Conservation (phyloP, 2,329 filamentous ascomycete species). For the Botrytis paeoniae region DNA sequence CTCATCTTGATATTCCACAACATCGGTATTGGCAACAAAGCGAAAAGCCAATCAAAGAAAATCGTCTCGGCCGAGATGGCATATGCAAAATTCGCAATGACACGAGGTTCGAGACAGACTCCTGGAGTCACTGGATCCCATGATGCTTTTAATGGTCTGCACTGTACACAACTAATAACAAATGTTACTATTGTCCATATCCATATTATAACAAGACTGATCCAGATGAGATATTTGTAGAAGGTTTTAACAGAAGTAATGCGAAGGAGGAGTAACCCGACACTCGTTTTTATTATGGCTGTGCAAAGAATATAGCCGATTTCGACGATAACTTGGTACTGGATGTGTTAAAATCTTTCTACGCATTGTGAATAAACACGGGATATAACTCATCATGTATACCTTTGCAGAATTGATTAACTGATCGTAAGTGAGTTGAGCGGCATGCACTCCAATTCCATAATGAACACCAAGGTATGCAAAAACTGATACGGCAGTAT, state of each 20-base stretch:
- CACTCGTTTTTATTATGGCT: constrained; percentile 10
- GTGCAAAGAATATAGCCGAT: neutral
- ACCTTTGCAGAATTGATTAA: constrained; percentile 2
- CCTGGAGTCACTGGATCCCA: neutral
- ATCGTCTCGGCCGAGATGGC: constrained; percentile 13
- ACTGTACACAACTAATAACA: neutral
- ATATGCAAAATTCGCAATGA: constrained; percentile 5
- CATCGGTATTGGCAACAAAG: constrained; percentile 13
- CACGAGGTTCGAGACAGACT: neutral
- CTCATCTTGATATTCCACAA: constrained; percentile 13
- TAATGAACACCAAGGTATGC: neutral
- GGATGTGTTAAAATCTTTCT: neutral
- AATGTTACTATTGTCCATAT: constrained; percentile 1
- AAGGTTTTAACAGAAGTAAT: constrained; percentile 4
- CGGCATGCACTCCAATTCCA: constrained; percentile 1
- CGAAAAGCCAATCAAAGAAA: constrained; percentile 19
- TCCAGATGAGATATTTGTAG: constrained; percentile 13
- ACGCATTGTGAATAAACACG: neutral
- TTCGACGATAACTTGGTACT: neutral
- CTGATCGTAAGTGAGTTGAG: neutral
- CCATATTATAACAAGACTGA: neutral
- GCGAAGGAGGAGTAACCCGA: constrained; percentile 15
- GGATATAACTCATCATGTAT: neutral
- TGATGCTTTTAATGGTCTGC: neutral
- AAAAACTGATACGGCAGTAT: neutral